phyloP scores from a whole-genome alignment of 2,329 filamentous ascomycete species.

The Diaporthe eres region DNA sequence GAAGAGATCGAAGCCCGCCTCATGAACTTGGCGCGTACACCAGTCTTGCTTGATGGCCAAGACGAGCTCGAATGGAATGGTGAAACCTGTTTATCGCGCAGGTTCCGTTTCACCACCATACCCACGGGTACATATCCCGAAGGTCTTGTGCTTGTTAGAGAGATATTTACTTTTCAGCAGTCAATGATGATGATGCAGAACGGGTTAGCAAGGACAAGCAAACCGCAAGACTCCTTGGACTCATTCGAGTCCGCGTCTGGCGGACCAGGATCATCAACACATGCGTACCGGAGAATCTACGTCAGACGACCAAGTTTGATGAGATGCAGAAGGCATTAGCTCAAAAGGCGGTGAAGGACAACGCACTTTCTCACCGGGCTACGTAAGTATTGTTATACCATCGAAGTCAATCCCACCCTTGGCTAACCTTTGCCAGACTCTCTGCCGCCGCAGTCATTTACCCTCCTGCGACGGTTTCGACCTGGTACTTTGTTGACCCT shows the following conservation, averaged over 20 bases:
- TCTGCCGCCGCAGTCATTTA: background rate
- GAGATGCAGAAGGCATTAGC: constrained; percentile 39
- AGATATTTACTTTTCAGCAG: background rate
- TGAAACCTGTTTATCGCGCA: background rate
- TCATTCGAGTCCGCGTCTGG: constrained; percentile 10
- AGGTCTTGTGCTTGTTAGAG: background rate
- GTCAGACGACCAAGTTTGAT: background rate
- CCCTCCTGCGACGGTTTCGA: too few species aligned
- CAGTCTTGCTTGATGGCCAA: background rate
- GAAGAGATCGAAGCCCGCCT: background rate
- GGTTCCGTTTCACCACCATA: background rate
- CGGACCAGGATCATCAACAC: too few species aligned
- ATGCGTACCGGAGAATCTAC: too few species aligned
- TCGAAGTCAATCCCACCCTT: too few species aligned
- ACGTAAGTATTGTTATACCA: constrained; percentile 43
- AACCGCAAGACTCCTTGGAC: background rate
- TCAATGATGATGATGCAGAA: constrained; percentile 27
- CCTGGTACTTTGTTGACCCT: constrained; percentile 6
- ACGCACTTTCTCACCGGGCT: constrained; percentile 51
- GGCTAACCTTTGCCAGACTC: background rate
- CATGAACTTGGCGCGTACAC: background rate
- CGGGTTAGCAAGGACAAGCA: background rate
- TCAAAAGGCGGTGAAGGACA: constrained; percentile 53
- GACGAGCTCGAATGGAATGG: background rate
- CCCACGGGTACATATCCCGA: background rate